Evolutionary conservation across 106 monocot genomes (phyloP).

Genomic region (Dactylorhiza incarnata): DNA sequence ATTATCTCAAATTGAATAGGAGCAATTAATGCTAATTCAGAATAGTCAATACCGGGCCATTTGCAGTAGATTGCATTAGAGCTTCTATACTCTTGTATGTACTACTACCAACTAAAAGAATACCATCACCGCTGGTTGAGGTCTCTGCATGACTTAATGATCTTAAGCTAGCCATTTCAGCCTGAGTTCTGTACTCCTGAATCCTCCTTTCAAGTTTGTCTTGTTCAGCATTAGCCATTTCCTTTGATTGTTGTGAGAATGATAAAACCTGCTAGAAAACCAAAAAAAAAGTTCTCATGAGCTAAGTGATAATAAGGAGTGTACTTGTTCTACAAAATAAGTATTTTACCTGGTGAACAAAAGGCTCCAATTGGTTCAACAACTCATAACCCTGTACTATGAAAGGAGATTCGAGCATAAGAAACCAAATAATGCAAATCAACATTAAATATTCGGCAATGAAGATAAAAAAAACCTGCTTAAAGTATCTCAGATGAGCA

Average conservation of each 20-base stretch:
- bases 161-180: slow-evolving; percentile 64
- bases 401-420: neutral
- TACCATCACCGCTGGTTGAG: slow-evolving; percentile 73
- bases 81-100: slow-evolving; percentile 88
- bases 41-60: slow-evolving; percentile 62
- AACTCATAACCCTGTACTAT: slow-evolving; percentile 77
- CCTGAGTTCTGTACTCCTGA: slow-evolving; percentile 90
- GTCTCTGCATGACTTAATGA: slow-evolving; percentile 44
- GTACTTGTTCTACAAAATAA: neutral
- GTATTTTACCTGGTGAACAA: slow-evolving; percentile 74
- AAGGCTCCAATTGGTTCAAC: slow-evolving; percentile 84
- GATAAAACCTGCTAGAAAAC: slow-evolving; percentile 58
- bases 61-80: slow-evolving; percentile 75
- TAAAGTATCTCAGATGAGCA: slow-evolving; percentile 97
- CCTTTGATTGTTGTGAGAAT: slow-evolving; percentile 89
- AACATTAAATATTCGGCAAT: neutral
- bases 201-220: slow-evolving; percentile 96
- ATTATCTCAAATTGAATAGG: neutral
- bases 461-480: slow-evolving; percentile 42
- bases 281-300: neutral
- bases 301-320: neutral
- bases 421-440: slow-evolving; percentile 8
- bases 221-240: slow-evolving; percentile 83
- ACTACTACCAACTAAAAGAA: slow-evolving; percentile 68
- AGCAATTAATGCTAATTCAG: neutral